phyloP scores from a whole-genome alignment of 257 asterid genomes.

The Solanum chiquidenum region DNA sequence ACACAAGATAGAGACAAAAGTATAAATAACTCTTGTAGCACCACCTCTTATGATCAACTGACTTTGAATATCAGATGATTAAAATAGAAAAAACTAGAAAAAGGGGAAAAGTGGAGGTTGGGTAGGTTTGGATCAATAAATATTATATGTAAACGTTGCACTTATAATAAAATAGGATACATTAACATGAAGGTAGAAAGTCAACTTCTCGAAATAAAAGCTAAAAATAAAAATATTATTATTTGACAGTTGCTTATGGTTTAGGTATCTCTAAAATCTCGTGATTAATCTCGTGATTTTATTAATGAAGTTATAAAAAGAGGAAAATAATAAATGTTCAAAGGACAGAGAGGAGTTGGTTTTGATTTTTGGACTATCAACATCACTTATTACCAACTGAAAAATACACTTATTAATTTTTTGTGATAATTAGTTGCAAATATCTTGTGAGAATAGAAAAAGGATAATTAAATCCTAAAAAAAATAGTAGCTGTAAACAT shows the following conservation, averaged over 20 bases:
- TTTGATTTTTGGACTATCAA: not conserved
- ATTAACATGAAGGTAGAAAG: constrained; percentile 5
- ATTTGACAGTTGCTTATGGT: constrained; percentile 44
- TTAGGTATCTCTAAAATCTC: constrained; percentile 52
- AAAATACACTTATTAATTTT: not conserved
- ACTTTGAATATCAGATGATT: not conserved
- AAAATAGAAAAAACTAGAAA: no score
- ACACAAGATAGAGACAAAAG: not conserved
- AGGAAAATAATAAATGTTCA: not conserved
- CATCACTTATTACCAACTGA: not conserved
- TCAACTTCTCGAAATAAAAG: not conserved
- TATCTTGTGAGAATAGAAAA: not conserved
- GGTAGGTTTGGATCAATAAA: constrained; percentile 38
- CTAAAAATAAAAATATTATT: not conserved
- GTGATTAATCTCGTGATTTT: constrained; percentile 49
- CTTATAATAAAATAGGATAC: constrained; percentile 2
- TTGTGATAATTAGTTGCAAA: not conserved
- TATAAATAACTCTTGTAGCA: not conserved
- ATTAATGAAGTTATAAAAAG: not conserved
- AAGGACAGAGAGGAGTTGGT: not conserved
- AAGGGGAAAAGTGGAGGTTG: not conserved
- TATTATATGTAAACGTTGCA: not conserved
- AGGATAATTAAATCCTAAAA: not conserved
- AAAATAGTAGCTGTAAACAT: not conserved
- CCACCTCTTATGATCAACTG: not conserved